phyloP scores from a whole-genome alignment of 73 alveolate species.

The Halteria grandinella region DNA sequence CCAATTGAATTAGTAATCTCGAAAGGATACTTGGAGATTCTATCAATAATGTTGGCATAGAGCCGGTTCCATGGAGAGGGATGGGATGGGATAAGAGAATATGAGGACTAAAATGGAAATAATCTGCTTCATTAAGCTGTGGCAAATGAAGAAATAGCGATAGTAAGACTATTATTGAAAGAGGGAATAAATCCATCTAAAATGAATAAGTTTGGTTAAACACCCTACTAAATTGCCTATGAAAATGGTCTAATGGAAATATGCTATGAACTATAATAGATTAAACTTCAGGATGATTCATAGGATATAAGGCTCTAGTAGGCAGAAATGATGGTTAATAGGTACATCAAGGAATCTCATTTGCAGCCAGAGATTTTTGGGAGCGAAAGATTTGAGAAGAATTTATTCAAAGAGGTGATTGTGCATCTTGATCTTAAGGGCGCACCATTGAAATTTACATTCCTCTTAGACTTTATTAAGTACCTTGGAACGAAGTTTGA shows the following conservation, averaged over 20 bases:
- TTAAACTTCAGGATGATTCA: no score
- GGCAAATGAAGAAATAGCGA: neutral
- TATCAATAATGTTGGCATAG: neutral
- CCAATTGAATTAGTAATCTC: no score
- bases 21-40: no score
- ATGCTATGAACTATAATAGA: no score
- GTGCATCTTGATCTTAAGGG: slow-evolving; percentile 44
- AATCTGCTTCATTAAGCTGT: slow-evolving; percentile 9
- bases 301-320: no score
- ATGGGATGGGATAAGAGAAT: neutral
- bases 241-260: slow-evolving; percentile 21
- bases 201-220: neutral
- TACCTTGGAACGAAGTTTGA: slow-evolving; percentile 5
- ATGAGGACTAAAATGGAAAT: neutral
- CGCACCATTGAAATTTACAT: slow-evolving; percentile 25
- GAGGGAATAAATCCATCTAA: neutral
- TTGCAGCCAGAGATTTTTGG: no score
- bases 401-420: slow-evolving; percentile 35
- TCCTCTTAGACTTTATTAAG: slow-evolving; percentile 2
- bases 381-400: no score
- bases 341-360: no score
- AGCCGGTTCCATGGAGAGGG: neutral
- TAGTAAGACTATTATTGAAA: neutral
- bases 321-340: no score
- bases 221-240: slow-evolving; percentile 28